phyloP scores from a whole-genome alignment of 495 filamentous ascomycete species.

The Saxispiralis lemnorum region DNA sequence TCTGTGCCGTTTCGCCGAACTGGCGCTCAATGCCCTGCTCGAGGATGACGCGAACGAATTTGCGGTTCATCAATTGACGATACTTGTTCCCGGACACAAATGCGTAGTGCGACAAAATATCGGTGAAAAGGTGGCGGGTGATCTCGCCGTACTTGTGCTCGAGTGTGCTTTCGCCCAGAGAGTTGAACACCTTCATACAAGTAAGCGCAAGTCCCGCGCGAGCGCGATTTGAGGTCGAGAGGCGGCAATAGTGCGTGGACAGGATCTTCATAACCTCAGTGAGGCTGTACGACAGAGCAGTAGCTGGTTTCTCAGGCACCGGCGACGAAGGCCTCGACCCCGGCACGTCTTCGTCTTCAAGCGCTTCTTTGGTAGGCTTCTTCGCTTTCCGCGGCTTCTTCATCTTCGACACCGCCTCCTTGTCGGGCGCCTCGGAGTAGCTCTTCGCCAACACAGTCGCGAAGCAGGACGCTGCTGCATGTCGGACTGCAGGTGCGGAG shows the following conservation, averaged over 20 bases:
- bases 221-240: constrained; percentile 60
- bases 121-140: constrained; percentile 58
- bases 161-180: constrained; percentile 55
- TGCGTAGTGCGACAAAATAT: constrained; percentile 54
- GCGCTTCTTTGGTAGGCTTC: constrained; percentile 43
- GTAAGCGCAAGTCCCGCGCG: constrained; percentile 74
- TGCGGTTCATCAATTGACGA: constrained; percentile 66
- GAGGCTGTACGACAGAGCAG: constrained; percentile 53
- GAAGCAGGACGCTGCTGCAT: constrained; percentile 75
- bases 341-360: constrained; percentile 54
- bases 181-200: constrained; percentile 61
- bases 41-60: constrained; percentile 66
- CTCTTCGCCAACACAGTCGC: constrained; percentile 60
- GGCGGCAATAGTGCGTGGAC: constrained; percentile 62
- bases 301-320: constrained; percentile 48
- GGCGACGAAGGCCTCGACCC: constrained; percentile 59
- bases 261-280: constrained; percentile 65
- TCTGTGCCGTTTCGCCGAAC: constrained; percentile 73
- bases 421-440: constrained; percentile 46
- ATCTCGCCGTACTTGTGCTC: constrained; percentile 67
- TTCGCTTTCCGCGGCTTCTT: constrained; percentile 57
- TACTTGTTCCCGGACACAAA: constrained; percentile 65
- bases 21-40: constrained; percentile 73
- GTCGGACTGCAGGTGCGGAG: constrained; percentile 49
- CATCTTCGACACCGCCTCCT: constrained; percentile 40